Evolutionary conservation across 1,139 yeast genomes (phyloP).

Genomic region (Protomyces arabidopsidicola): DNA sequence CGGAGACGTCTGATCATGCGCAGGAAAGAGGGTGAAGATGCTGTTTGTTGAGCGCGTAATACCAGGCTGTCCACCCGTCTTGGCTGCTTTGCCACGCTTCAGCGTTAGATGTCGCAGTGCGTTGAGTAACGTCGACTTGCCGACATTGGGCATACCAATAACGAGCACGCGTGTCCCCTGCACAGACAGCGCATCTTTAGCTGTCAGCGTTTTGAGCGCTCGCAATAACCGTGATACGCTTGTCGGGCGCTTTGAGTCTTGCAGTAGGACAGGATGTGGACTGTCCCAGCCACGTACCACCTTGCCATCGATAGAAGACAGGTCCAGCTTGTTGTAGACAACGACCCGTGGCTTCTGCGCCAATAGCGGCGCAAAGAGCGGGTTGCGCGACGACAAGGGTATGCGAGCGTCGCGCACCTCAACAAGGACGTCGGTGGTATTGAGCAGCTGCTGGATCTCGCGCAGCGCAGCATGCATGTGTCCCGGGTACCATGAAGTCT

Average conservation of each 20-base stretch:
- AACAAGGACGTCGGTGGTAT: slow-evolving; percentile 72
- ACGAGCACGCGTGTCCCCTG: slow-evolving; percentile 72
- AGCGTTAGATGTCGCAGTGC: slow-evolving; percentile 59
- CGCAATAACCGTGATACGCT: slow-evolving; percentile 3
- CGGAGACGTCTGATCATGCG: slow-evolving; percentile 51
- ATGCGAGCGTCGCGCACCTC: slow-evolving; percentile 88
- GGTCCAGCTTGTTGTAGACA: slow-evolving; percentile 66
- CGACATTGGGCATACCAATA: slow-evolving; percentile 97
- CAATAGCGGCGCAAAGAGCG: slow-evolving; percentile 65
- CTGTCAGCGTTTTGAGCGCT: background rate
- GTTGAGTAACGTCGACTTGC: slow-evolving; percentile 86
- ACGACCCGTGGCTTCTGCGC: slow-evolving; percentile 56
- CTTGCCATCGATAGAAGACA: slow-evolving; percentile 29
- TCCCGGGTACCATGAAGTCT: slow-evolving; percentile 81
- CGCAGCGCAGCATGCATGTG: slow-evolving; percentile 81
- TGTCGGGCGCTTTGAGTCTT: background rate
- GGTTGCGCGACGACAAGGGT: slow-evolving; percentile 78
- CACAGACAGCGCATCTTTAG: slow-evolving; percentile 43
- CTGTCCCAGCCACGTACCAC: slow-evolving; percentile 12
- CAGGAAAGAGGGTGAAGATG: slow-evolving; percentile 52
- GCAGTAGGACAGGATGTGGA: slow-evolving; percentile 8
- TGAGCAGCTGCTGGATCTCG: slow-evolving; percentile 63
- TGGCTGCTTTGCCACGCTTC: slow-evolving; percentile 57
- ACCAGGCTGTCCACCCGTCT: slow-evolving; percentile 86
- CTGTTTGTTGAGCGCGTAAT: slow-evolving; percentile 80